Percentiles rank a stretch among this genome's conserved stretches.
Conservation (phyloP, 2,329 filamentous ascomycete genomes). For the Botrytis squamosa region DNA sequence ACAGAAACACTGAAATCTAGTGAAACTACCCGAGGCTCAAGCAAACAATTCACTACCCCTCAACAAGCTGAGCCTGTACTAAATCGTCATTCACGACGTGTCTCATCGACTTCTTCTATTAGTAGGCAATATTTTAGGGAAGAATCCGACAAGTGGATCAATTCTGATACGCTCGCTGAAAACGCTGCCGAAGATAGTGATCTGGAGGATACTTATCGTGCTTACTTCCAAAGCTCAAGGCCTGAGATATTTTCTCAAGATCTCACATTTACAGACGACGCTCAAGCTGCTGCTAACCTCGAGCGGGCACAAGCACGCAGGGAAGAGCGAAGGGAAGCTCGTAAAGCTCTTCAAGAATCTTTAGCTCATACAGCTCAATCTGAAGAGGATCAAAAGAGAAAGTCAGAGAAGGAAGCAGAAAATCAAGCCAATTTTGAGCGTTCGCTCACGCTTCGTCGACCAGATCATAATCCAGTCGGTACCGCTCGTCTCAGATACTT, state of each 20-base stretch:
- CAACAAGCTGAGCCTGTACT: neutral
- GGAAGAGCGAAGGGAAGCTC: neutral
- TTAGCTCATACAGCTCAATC: neutral
- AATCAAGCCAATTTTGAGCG: neutral
- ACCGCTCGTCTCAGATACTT: conserved; percentile 3
- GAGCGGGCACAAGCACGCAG: neutral
- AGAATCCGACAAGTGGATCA: conserved; percentile 7
- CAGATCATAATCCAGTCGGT: neutral
- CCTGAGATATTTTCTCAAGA: neutral
- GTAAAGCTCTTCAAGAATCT: neutral
- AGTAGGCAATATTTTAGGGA: neutral
- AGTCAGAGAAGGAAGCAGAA: neutral
- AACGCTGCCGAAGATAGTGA: neutral
- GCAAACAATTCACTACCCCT: neutral
- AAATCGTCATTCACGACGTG: neutral
- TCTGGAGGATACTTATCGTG: neutral
- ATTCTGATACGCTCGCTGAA: conserved; percentile 1
- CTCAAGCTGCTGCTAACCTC: neutral
- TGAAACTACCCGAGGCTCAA: neutral
- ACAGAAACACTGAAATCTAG: neutral
- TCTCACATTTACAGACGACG: neutral
- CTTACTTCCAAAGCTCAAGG: neutral
- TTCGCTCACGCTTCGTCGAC: neutral
- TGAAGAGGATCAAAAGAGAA: neutral
- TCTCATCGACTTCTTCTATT: neutral